Percentiles rank a stretch among this genome's conserved stretches.
Conservation (phyloP, 202 grass and related monocot genomes). For the Eragrostis tef region DNA sequence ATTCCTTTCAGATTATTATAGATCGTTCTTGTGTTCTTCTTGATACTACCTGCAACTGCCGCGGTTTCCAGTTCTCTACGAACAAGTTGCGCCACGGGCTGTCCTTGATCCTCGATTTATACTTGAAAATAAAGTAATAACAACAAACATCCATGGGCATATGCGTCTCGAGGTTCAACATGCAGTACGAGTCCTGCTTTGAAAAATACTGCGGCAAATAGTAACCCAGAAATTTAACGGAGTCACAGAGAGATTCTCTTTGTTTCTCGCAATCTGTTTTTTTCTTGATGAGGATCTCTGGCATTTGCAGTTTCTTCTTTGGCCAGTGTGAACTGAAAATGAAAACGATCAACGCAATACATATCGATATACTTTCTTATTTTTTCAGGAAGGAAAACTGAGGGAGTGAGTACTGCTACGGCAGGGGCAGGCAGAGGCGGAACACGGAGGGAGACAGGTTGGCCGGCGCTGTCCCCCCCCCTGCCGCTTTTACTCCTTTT, state of each 20-base stretch:
- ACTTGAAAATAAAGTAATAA: too few species aligned
- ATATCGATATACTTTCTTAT: neutral
- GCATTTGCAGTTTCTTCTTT: too few species aligned
- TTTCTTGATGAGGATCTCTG: too few species aligned
- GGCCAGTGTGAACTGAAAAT: too few species aligned
- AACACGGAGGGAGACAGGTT: constrained; percentile 9
- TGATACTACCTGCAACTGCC: neutral
- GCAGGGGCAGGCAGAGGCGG: neutral
- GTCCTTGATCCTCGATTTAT: neutral
- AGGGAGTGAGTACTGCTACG: neutral
- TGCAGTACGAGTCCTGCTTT: too few species aligned
- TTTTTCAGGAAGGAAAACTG: neutral
- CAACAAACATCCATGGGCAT: too few species aligned
- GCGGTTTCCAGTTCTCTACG: neutral
- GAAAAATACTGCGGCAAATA: too few species aligned
- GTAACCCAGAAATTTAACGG: too few species aligned
- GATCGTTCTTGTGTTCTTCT: neutral
- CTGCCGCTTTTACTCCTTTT: neutral
- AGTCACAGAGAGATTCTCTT: too few species aligned
- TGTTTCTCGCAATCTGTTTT: too few species aligned
- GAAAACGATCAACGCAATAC: too few species aligned
- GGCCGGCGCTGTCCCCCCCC: constrained; percentile 26
- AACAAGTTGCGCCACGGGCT: neutral
- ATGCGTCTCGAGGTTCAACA: too few species aligned
- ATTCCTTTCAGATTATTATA: neutral